Evolutionary conservation across 495 filamentous ascomycete species (phyloP).

Genomic region (Hyaloscypha bicolor): DNA sequence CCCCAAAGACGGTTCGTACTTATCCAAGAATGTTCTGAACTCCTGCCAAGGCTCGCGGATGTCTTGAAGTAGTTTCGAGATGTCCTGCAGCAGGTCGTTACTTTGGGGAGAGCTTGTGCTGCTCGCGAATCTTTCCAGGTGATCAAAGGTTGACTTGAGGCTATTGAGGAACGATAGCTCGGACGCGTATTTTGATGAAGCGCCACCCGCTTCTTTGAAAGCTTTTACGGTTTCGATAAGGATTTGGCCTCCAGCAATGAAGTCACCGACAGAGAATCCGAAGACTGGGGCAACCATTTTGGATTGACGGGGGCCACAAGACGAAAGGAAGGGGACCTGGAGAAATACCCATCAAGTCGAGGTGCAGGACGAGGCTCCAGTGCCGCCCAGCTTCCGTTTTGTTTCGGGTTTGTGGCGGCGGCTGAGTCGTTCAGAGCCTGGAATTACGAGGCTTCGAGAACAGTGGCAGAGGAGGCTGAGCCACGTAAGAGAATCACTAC

Average conservation of each 20-base stretch:
- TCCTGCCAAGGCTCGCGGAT: background rate
- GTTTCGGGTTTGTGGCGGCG: background rate
- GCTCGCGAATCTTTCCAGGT: background rate
- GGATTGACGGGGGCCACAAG: background rate
- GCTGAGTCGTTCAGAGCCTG: background rate
- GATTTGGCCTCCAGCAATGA: constrained; percentile 5
- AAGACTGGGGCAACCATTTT: background rate
- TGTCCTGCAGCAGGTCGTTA: background rate
- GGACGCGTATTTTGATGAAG: background rate
- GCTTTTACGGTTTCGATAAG: background rate
- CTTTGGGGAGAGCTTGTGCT: background rate
- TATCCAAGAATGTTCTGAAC: background rate
- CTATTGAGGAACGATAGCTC: constrained; percentile 4
- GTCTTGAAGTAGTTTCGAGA: background rate
- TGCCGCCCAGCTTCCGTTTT: background rate
- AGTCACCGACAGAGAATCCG: constrained; percentile 8
- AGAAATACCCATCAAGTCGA: background rate
- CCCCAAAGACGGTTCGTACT: background rate
- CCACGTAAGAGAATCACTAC: background rate
- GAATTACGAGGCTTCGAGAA: too few species aligned
- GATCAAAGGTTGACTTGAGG: background rate
- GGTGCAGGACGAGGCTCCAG: background rate
- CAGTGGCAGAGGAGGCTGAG: too few species aligned
- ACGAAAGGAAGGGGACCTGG: background rate
- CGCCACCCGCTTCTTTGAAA: constrained; percentile 4